Evolutionary conservation across 2,329 filamentous ascomycete species (phyloP).

Genomic region (Orbilia quercus): DNA sequence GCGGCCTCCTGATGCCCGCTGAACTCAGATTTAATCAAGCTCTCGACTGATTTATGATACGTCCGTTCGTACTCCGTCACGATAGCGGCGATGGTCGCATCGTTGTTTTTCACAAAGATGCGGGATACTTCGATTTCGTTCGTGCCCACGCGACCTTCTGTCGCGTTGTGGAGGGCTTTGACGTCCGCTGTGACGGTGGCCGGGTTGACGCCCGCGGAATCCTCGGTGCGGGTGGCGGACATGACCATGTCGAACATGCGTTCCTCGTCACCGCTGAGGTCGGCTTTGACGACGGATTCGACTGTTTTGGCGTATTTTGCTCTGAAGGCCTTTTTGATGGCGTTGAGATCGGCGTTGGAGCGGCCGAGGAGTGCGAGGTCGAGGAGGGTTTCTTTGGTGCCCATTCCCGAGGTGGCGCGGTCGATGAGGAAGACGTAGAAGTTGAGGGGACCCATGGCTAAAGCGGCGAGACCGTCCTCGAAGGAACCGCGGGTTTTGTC

Average conservation of each 20-base stretch:
- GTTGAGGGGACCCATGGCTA: conserved; percentile 81
- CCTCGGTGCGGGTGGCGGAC: conserved; percentile 78
- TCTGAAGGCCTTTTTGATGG: conserved; percentile 84
- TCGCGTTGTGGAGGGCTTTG: conserved; percentile 79
- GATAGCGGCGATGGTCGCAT: conserved; percentile 87
- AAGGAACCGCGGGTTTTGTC: conserved; percentile 81
- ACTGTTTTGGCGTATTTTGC: conserved; percentile 75
- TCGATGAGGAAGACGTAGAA: conserved; percentile 78
- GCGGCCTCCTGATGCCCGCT: conserved; percentile 91
- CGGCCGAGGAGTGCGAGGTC: conserved; percentile 86
- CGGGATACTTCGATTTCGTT: conserved; percentile 82
- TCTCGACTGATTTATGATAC: conserved; percentile 76
- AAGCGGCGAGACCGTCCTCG: conserved; percentile 76
- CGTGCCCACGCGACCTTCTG: conserved; percentile 71
- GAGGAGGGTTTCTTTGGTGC: conserved; percentile 86
- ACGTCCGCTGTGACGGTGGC: conserved; percentile 81
- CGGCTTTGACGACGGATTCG: conserved; percentile 77
- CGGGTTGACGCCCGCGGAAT: conserved; percentile 79
- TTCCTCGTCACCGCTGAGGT: conserved; percentile 87
- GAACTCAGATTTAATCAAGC: conserved; percentile 83
- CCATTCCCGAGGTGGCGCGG: conserved; percentile 78
- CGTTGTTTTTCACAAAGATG: conserved; percentile 79
- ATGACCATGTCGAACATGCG: conserved; percentile 86
- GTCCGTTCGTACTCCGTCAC: conserved; percentile 77
- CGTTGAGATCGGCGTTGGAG: conserved; percentile 85